phyloP scores from a whole-genome alignment of 768 basidiomycete genomes.

The Trametes villosa region DNA sequence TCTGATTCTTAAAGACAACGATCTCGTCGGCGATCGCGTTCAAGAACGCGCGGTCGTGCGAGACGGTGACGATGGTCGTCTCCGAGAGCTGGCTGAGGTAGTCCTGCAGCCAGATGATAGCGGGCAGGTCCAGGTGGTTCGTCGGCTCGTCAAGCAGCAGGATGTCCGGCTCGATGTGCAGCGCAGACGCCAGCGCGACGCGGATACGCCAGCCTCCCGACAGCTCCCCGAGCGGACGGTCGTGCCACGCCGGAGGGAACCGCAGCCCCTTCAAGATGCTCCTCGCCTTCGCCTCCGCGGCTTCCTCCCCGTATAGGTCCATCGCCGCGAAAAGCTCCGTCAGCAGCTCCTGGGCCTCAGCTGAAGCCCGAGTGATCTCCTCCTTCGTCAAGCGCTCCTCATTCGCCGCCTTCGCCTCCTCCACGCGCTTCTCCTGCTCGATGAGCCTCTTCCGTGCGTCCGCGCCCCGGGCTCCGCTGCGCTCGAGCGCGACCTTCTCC shows the following conservation, averaged over 20 bases:
- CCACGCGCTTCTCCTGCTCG: conserved; percentile 24
- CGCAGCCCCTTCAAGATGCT: conserved; percentile 34
- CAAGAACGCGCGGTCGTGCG: conserved; percentile 31
- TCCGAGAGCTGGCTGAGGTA: conserved; percentile 18
- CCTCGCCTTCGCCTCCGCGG: conserved; percentile 96
- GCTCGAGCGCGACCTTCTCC: conserved; percentile 26
- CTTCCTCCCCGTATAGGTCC: conserved; percentile 22
- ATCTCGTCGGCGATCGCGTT: conserved; percentile 29
- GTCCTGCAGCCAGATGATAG: conserved; percentile 53
- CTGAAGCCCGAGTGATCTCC: conserved; percentile 9
- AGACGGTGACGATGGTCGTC: conserved; percentile 27
- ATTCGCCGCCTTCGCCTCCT: conserved; percentile 16
- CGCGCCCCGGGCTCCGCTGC: conserved; percentile 25
- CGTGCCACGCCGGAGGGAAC: conserved; percentile 10
- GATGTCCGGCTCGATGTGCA: conserved; percentile 89
- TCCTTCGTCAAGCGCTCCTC: conserved; percentile 1
- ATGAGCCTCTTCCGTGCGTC: conserved; percentile 22
- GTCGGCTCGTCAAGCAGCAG: conserved; percentile 93
- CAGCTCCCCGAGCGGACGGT: conserved; percentile 20
- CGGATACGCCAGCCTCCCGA: conserved; percentile 24
- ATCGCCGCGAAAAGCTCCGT: conserved; percentile 26
- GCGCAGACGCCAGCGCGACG: conserved; percentile 71
- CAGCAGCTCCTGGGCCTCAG: conserved; percentile 25
- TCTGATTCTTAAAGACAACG: conserved; percentile 25
- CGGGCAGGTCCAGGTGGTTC: conserved; percentile 97